Base-by-base conservation (phyloP, 306 rosid species). In the Oxytropis ochrocephala region DNA sequence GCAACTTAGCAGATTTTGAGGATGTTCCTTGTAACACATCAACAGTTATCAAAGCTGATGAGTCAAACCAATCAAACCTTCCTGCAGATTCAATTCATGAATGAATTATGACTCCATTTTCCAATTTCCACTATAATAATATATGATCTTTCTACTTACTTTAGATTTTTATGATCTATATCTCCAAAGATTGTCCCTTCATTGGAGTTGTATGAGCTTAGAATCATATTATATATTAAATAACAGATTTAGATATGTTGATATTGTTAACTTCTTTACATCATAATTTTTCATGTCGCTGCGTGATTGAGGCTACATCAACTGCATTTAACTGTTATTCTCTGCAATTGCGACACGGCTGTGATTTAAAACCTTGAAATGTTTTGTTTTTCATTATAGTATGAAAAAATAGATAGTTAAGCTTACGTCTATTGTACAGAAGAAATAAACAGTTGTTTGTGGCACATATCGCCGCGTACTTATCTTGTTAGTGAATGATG, bases 391-490 rank as follows among this genome's bases (percentile, higher is more conserved):
- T 55, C n/a, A 24, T 24, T 24, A 24, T 24, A 53, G 3, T 12
- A 27, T 29, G 32, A 36, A 24, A 16, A 43, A 48, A 27, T 12
- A 24, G n/a, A 35, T 35, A 35, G 75, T 38, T 60, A 67, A n/a
- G n/a, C 38, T 77, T 35, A 51, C 73, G 74, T 54, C 66, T 27
- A 44, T 44, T 43, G 75, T 43, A 70, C 72, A 50, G 11, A 67
- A 64, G 17, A 69, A 51, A 24, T 32, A 8, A 63, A 54, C 55
- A 53, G 73, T 60, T 47, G 9, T 14, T 70, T 55, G 32, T 62
- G 11, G 44, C 51, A 42, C 89, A 67, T 52, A 75, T 87, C 88
- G 85, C 93, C 86, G 95, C 92, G 78, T 80, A 82, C 50, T 73
- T 72, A 68, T 61, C 54, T 50, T 50, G 67, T 27, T 57, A 67